A percentile compares a stretch with the other conserved stretches of the same genome.
Conservation (phyloP, 148 eudicot genomes). For the Pouteria glomerata region DNA sequence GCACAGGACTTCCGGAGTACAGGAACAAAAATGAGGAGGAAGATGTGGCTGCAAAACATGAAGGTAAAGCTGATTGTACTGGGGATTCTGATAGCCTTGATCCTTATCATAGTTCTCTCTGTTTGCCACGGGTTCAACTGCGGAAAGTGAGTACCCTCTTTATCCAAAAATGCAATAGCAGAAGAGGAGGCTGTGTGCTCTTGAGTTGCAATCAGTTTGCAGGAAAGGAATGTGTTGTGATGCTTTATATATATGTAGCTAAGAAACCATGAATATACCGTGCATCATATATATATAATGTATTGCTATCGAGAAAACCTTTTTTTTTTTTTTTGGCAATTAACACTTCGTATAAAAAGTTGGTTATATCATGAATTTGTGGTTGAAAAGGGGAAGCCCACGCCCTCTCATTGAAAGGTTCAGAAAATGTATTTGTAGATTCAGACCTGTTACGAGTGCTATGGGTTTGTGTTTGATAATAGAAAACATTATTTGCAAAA, state of each 20-base stretch:
- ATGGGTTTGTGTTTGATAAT: too few species aligned
- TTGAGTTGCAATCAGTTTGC: neutral
- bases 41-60: conserved; percentile 29
- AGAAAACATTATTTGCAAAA: too few species aligned
- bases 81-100: conserved; percentile 24
- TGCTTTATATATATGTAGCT: neutral
- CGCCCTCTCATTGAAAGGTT: too few species aligned
- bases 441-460: too few species aligned
- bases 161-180: too few species aligned
- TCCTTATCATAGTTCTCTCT: conserved; percentile 28
- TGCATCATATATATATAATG: too few species aligned
- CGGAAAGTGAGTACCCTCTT: conserved; percentile 8
- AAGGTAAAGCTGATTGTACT: conserved; percentile 27
- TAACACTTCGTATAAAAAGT: too few species aligned
- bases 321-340: too few species aligned
- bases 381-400: neutral
- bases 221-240: neutral
- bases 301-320: too few species aligned
- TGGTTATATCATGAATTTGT: neutral
- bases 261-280: neutral
- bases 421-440: too few species aligned
- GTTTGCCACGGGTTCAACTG: conserved; percentile 27
- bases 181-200: neutral
- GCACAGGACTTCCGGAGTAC: conserved; percentile 28
- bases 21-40: conserved; percentile 19